A percentile compares a stretch with the other conserved stretches of the same genome.
phyloP scores from a whole-genome alignment of 306 rosid genomes.

The Hippophae rhamnoides region DNA sequence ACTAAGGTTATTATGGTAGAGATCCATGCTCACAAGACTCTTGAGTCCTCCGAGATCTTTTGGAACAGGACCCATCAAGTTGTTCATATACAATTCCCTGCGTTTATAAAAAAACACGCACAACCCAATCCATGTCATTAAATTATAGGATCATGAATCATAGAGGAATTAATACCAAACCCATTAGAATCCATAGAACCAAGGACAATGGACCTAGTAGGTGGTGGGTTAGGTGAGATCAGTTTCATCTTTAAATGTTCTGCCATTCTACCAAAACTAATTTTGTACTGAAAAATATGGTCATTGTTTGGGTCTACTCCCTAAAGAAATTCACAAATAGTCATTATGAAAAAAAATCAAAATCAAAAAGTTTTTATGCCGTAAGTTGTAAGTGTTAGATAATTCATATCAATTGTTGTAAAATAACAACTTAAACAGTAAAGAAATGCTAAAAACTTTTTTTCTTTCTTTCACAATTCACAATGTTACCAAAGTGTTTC shows the following conservation, averaged over 20 bases:
- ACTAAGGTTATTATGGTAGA: conserved; percentile 62
- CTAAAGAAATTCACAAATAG: not conserved
- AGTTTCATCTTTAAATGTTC: not conserved
- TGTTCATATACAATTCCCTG: conserved; percentile 71
- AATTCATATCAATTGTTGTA: too few relatives aligned
- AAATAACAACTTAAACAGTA: too few relatives aligned
- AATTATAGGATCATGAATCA: not conserved
- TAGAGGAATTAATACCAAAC: not conserved
- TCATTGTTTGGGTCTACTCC: not conserved
- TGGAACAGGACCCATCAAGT: conserved; percentile 61
- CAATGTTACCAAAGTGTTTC: too few relatives aligned
- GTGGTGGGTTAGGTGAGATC: conserved; percentile 19
- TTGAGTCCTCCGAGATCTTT: conserved; percentile 56
- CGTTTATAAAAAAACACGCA: not conserved
- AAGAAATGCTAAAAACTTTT: too few relatives aligned
- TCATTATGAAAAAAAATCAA: too few relatives aligned
- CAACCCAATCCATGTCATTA: conserved; percentile 8
- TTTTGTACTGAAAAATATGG: not conserved
- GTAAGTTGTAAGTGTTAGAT: too few relatives aligned
- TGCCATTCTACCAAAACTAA: not conserved
- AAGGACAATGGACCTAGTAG: not conserved
- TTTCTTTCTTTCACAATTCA: too few relatives aligned
- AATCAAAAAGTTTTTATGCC: too few relatives aligned
- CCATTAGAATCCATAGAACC: not conserved
- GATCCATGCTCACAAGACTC: conserved; percentile 74